Base-by-base conservation (phyloP, 148 eudicot genomes). In the Rhododendron molle region DNA sequence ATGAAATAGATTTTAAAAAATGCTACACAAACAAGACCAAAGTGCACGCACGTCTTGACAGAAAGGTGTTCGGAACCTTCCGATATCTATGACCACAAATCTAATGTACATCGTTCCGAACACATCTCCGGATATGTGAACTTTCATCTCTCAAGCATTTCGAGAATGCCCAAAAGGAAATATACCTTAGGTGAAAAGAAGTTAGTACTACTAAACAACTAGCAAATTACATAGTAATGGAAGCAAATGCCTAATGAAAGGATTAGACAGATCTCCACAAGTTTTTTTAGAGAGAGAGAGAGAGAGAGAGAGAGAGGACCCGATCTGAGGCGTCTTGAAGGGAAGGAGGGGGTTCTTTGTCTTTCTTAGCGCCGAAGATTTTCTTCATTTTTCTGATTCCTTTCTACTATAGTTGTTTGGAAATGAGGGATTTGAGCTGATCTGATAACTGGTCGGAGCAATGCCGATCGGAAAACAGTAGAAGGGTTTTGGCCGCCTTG, bases 321-420 rank as follows among this genome's bases (percentile, higher is more conserved):
- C 96, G 92, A 92, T 95, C 94, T 62, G 97, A 90, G 58, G 97
- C 92, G 81, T 95, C 98, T 72, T 89, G 88, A 73, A 95, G 81
- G 3, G 98, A 93, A 56, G 97, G 96, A 90, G 98, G 95, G 3
- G 98, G 97, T 44, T 92, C 93, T 77, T 92, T 95, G 34, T 93
- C 88, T 81, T 95, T 95, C 95, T 92, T 94, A 73, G 77, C 92
- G 50, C 98, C 97, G 84, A 95, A 95, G 26, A 95, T 90, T 86
- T 95, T 91, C 89, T 92, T 93, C 98, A 95, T 95, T 58, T 95
- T 76, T 73, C 62, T 69, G 60, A 79, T 34, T 69, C 83, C 83
- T 81, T 83, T 76, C 16, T 15, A 15, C 4, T 54, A 54, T 16
- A 12, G 79, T 26, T 36, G 43, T 60, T 60, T 15, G 32, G n/a